A percentile compares a stretch with the other conserved stretches of the same genome.
Evolutionary conservation across 2,329 filamentous ascomycete genomes (phyloP).

Genomic region (Ascocoryne sarcoides): DNA sequence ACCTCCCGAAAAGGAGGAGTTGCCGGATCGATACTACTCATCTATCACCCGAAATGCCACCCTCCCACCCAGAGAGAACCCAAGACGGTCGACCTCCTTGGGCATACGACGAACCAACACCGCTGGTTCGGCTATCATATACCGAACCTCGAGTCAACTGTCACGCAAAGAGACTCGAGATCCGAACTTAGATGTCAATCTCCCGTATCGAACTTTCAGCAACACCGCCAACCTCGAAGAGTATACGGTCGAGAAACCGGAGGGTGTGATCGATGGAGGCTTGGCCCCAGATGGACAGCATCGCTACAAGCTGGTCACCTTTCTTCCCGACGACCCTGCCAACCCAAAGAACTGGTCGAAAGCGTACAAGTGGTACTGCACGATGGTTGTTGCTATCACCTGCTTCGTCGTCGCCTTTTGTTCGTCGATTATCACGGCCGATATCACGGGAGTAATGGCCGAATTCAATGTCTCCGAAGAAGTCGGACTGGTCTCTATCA

Average conservation of each 20-base stretch:
- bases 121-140: constrained; percentile 3
- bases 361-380: constrained; percentile 71
- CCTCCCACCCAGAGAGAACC: not conserved
- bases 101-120: not conserved
- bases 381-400: constrained; percentile 71
- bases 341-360: constrained; percentile 86
- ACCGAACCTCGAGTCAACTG: constrained; percentile 9
- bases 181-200: constrained; percentile 38
- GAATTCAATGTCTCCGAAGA: constrained; percentile 63
- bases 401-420: constrained; percentile 59
- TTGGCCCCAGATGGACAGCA: constrained; percentile 18
- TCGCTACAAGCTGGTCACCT: constrained; percentile 57
- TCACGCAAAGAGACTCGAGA: constrained; percentile 24
- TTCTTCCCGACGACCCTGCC: constrained; percentile 60
- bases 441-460: constrained; percentile 53
- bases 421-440: constrained; percentile 70
- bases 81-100: not conserved
- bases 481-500: constrained; percentile 63
- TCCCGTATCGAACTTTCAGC: constrained; percentile 58
- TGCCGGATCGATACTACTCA: not conserved
- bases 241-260: constrained; percentile 52
- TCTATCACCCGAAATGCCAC: not conserved
- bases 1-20: not conserved
- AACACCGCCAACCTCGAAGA: constrained; percentile 54
- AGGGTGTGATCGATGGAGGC: constrained; percentile 46